Evolutionary conservation across 2,329 filamentous ascomycete species (phyloP), one percentile per base, ranked within the genome.

Genomic region (Fusarium algeriense): DNA sequence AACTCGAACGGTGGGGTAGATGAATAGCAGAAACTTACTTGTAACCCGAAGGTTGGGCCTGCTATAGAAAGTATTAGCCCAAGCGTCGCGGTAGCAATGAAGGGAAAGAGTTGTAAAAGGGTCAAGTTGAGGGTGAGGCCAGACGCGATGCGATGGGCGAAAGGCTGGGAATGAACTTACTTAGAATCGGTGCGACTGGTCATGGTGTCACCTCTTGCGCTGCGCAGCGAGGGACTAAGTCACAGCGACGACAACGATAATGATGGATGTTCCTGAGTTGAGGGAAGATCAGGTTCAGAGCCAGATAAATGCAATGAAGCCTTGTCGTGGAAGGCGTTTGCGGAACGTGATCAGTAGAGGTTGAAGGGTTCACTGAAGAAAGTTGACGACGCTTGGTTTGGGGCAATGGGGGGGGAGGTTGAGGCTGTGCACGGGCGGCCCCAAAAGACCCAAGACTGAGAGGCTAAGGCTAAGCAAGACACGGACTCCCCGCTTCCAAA

Each of bases 41-140:
- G 95, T 98, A 76, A 98, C 90, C 84, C 95, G 91, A 80, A 98
- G 87, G 84, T 98, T 98, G 79, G 93, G 90, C 85, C 92, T 90
- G 82, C 92, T 93, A 77, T 67, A 19, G 28, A 71, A 53, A 26
- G 57, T 55, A 78, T 84, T 73, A 83, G 82, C 67, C 71, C 32
- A 63, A 56, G 54, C 26, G n/a, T 60, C 35, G 19, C 59, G 28
- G 52, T 49, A 43, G 38, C 23, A 57, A 35, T 41, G 44, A 57
- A 43, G 28, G 28, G 40, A 65, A 34, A n/a, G n/a, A 52, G 37
- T 10, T 17, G 48, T 15, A 38, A n/a, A 23, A 26, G 32, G 38
- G 20, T 26, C 48, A 26, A 17, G 19, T 23, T 54, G 26, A 48
- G 38, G 57, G 48, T 45, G 40, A 40, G 49, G 56, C 63, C 41